A percentile compares a stretch with the other conserved stretches of the same genome.
Conservation (phyloP, 495 filamentous ascomycete species). For the Penicillium maclennaniae region DNA sequence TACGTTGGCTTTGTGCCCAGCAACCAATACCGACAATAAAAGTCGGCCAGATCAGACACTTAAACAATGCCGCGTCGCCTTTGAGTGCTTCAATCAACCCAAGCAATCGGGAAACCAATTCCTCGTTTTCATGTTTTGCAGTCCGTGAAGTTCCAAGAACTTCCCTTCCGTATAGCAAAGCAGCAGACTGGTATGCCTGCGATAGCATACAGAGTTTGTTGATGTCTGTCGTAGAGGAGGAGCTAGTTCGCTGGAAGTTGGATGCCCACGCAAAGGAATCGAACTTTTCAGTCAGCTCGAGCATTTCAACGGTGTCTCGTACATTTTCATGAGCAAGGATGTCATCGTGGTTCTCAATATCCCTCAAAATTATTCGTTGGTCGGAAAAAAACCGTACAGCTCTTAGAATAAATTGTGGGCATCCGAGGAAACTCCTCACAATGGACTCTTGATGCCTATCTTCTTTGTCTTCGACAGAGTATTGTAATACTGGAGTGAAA, state of each 20-base stretch:
- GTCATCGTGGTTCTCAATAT: constrained; percentile 2
- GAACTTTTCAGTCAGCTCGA: constrained; percentile 12
- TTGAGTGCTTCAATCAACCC: constrained; percentile 36
- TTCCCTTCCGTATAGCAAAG: constrained; percentile 16
- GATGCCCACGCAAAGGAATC: constrained; percentile 20
- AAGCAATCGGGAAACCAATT: constrained; percentile 35
- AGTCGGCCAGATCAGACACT: constrained; percentile 50
- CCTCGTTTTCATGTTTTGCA: constrained; percentile 4
- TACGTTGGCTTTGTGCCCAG: neutral
- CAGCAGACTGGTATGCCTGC: constrained; percentile 16
- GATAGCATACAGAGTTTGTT: constrained; percentile 4
- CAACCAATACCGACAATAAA: constrained; percentile 49
- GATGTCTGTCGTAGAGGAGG: constrained; percentile 21
- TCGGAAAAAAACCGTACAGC: constrained; percentile 22
- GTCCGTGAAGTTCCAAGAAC: constrained; percentile 8
- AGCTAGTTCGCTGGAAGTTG: constrained; percentile 22
- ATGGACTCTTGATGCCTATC: constrained; percentile 13
- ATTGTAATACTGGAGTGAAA: too few species aligned
- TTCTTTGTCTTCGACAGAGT: too few species aligned
- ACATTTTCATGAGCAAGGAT: neutral
- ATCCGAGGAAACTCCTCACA: constrained; percentile 23
- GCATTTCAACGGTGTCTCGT: constrained; percentile 10
- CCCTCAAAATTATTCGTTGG: constrained; percentile 15
- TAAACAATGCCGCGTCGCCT: constrained; percentile 42
- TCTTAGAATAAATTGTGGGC: constrained; percentile 18